These are phyloP conservation scores for Yamadazyma philogaea DNA, from an alignment of 805 yeast species.

Conservation along the genomic window DNA sequence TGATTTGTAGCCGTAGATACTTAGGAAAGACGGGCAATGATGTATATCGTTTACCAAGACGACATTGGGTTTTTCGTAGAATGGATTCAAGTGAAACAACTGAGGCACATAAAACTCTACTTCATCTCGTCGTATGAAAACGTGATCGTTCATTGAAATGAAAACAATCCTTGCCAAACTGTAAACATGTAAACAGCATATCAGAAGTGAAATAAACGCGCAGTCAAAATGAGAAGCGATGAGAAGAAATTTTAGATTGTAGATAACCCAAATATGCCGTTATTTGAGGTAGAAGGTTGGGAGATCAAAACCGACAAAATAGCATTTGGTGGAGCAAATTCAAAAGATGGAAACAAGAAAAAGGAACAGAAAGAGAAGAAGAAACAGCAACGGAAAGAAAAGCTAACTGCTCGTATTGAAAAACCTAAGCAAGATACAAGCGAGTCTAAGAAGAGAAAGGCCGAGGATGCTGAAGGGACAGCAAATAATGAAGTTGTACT, in stretches of 20 bases:
- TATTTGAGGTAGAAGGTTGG: constrained; percentile 86
- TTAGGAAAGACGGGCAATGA: constrained; percentile 7
- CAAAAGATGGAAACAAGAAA: constrained; percentile 23
- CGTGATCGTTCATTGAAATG: constrained; percentile 34
- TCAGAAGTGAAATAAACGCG: not conserved
- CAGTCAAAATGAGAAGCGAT: constrained; percentile 5
- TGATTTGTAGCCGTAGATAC: constrained; percentile 21
- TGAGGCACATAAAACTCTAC: constrained; percentile 31
- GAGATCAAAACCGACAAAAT: constrained; percentile 53
- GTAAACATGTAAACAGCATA: not conserved
- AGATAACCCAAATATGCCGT: constrained; percentile 45
- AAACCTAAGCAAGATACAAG: constrained; percentile 7
- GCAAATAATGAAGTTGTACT: constrained; percentile 10
- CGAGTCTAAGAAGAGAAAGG: constrained; percentile 9
- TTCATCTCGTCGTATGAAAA: constrained; percentile 25
- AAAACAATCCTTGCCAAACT: constrained; percentile 18
- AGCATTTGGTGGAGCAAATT: constrained; percentile 37
- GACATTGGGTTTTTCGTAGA: constrained; percentile 20
- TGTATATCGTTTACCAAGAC: constrained; percentile 31
- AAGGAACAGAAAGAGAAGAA: constrained; percentile 21
- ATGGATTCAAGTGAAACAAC: constrained; percentile 32
- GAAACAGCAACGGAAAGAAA: constrained; percentile 13
- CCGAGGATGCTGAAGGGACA: constrained; percentile 1
- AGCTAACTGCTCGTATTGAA: constrained; percentile 2
- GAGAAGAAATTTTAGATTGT: constrained; percentile 4